Evolutionary conservation across 306 rosid species (phyloP).

Genomic region (Ochetophila trinervis): DNA sequence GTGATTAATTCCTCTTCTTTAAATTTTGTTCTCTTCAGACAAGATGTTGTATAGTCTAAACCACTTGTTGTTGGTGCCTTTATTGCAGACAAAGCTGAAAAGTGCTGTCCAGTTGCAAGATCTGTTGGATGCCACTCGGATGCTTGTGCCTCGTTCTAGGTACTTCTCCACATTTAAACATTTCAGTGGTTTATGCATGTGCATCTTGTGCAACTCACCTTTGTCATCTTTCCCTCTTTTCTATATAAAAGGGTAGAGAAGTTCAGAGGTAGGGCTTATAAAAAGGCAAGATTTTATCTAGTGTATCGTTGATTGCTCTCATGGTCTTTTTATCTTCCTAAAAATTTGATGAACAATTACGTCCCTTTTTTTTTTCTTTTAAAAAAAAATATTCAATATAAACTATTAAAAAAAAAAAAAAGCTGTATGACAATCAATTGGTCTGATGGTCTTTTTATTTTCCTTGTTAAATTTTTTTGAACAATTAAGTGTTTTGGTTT

Average conservation of each 20-base stretch:
- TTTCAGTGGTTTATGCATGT: background rate
- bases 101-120: slow-evolving; percentile 98
- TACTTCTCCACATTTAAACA: slow-evolving; percentile 15
- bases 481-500: too few relatives aligned
- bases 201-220: background rate
- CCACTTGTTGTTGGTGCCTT: slow-evolving; percentile 19
- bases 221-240: slow-evolving; percentile 8
- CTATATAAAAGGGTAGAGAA: background rate
- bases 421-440: too few relatives aligned
- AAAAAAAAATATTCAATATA: too few relatives aligned
- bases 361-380: too few relatives aligned
- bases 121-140: slow-evolving; percentile 91
- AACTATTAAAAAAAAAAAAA: too few relatives aligned
- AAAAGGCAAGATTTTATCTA: too few relatives aligned
- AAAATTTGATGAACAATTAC: too few relatives aligned
- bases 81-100: slow-evolving; percentile 84
- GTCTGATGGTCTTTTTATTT: too few relatives aligned
- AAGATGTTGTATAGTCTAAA: slow-evolving; percentile 20
- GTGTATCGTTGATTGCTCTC: too few relatives aligned
- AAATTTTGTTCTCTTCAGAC: slow-evolving; percentile 3
- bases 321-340: too few relatives aligned
- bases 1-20: slow-evolving; percentile 35
- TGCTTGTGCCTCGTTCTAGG: slow-evolving; percentile 90
- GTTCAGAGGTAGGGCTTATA: too few relatives aligned
- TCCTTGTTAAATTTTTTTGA: too few relatives aligned